A percentile compares a stretch with the other conserved stretches of the same genome.
Conservation (phyloP, 2,329 filamentous ascomycete species). For the Lachnellula subtilissima region DNA sequence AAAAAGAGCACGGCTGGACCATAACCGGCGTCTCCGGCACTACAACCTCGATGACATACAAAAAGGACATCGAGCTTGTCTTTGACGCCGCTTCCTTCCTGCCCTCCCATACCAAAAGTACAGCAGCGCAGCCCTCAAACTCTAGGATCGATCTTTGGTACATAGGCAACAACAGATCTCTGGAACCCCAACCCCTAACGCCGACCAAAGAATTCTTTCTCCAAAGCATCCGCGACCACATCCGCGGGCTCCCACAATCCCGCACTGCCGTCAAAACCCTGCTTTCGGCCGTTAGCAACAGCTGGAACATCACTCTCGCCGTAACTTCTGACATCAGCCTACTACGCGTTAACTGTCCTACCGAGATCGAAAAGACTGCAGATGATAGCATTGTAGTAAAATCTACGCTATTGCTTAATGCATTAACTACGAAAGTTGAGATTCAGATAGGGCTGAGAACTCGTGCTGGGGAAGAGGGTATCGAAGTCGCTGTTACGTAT, state of each 20-base stretch:
- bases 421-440: constrained; percentile 65
- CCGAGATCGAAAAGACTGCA: constrained; percentile 55
- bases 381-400: constrained; percentile 62
- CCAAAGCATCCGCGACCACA: constrained; percentile 63
- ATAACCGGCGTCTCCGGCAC: constrained; percentile 60
- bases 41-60: constrained; percentile 69
- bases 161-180: constrained; percentile 53
- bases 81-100: constrained; percentile 64
- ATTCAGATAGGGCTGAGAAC: constrained; percentile 53
- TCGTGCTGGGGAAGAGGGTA: constrained; percentile 40
- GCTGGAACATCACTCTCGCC: constrained; percentile 61
- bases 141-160: constrained; percentile 65
- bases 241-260: constrained; percentile 57
- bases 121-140: constrained; percentile 32
- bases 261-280: constrained; percentile 53
- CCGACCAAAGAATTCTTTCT: constrained; percentile 72
- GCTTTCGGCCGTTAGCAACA: constrained; percentile 52
- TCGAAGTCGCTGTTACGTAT: constrained; percentile 50
- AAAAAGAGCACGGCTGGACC: constrained; percentile 65
- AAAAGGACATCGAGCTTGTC: constrained; percentile 65
- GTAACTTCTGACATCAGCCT: constrained; percentile 57
- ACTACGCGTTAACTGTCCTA: constrained; percentile 61
- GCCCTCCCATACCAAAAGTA: constrained; percentile 16
- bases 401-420: constrained; percentile 56
- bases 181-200: constrained; percentile 51